A percentile compares a stretch with the other conserved stretches of the same genome.
These are phyloP conservation scores for Populus simonii DNA, from an alignment of 345 rosid genomes.

Conservation along the genomic window DNA sequence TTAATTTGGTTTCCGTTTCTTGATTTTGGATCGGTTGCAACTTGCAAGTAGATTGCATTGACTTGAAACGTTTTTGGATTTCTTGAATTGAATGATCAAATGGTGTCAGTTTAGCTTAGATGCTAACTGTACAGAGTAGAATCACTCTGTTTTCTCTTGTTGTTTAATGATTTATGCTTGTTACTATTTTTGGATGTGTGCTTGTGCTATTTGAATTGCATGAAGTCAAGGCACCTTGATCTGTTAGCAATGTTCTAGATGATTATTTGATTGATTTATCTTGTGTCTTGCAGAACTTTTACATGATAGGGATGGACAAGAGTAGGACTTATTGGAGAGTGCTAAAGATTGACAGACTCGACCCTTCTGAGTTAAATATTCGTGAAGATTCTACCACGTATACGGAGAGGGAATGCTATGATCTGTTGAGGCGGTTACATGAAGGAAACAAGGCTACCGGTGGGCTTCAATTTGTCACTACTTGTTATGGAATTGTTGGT, in stretches of 20 bases:
- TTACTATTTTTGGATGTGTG: not conserved
- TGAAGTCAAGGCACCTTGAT: not conserved
- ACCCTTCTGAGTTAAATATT: slow-evolving; percentile 68
- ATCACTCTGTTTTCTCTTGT: not conserved
- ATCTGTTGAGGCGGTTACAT: slow-evolving; percentile 75
- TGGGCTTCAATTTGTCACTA: slow-evolving; percentile 77
- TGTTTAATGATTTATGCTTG: not conserved
- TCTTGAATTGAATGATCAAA: slow-evolving; percentile 1
- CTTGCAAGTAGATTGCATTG: not conserved
- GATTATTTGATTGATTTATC: not conserved
- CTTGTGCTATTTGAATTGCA: not conserved
- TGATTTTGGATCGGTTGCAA: not conserved
- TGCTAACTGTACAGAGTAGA: not conserved
- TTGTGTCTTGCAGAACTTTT: slow-evolving; percentile 50
- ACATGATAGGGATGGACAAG: slow-evolving; percentile 77
- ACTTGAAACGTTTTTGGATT: not conserved
- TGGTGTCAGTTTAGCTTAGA: not conserved
- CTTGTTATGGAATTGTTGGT: slow-evolving; percentile 96
- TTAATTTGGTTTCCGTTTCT: not conserved
- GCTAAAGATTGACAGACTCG: slow-evolving; percentile 69
- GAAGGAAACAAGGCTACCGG: slow-evolving; percentile 94
- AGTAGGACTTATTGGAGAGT: slow-evolving; percentile 71
- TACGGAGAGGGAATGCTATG: slow-evolving; percentile 63
- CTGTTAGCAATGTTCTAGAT: not conserved
- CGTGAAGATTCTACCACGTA: slow-evolving; percentile 80